A percentile compares a stretch with the other conserved stretches of the same genome.
Conservation (phyloP, 768 basidiomycete genomes). For the Lenzites betulinus region DNA sequence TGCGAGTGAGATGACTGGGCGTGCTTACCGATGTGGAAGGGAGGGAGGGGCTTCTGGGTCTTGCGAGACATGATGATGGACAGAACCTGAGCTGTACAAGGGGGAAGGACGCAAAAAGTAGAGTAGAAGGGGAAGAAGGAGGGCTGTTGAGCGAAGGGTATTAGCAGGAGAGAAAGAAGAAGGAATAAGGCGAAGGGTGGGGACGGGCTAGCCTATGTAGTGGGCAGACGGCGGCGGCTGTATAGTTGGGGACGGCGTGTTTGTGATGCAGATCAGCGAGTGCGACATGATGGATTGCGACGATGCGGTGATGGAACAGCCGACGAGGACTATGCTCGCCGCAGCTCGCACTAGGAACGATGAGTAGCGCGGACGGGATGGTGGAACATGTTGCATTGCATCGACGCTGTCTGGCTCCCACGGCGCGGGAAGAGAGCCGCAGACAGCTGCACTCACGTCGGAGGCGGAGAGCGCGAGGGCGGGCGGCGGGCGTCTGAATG, state of each 20-base stretch:
- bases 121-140: slow-evolving; percentile 26
- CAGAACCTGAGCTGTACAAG: slow-evolving; percentile 25
- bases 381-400: too few species aligned
- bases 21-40: slow-evolving; percentile 65
- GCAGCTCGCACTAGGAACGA: too few species aligned
- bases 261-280: slow-evolving; percentile 17
- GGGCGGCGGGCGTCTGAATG: too few species aligned
- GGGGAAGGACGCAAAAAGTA: slow-evolving; percentile 24
- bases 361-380: too few species aligned
- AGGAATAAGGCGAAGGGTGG: slow-evolving; percentile 6
- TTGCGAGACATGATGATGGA: slow-evolving; percentile 55
- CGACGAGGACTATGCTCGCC: neutral
- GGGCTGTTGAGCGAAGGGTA: slow-evolving; percentile 27
- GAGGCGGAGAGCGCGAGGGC: neutral
- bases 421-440: too few species aligned
- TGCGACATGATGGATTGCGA: slow-evolving; percentile 23
- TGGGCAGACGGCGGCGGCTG: neutral
- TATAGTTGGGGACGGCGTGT: neutral
- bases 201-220: slow-evolving; percentile 3
- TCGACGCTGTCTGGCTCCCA: too few species aligned
- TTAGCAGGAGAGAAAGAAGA: slow-evolving; percentile 7
- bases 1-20: slow-evolving; percentile 10
- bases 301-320: slow-evolving; percentile 14
- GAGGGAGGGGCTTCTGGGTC: slow-evolving; percentile 64
- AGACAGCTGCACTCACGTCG: too few species aligned